A percentile compares a stretch with the other conserved stretches of the same genome.
These are phyloP conservation scores for Amanita exitialis DNA, from an alignment of 768 basidiomycete genomes.

Conservation along the genomic window DNA sequence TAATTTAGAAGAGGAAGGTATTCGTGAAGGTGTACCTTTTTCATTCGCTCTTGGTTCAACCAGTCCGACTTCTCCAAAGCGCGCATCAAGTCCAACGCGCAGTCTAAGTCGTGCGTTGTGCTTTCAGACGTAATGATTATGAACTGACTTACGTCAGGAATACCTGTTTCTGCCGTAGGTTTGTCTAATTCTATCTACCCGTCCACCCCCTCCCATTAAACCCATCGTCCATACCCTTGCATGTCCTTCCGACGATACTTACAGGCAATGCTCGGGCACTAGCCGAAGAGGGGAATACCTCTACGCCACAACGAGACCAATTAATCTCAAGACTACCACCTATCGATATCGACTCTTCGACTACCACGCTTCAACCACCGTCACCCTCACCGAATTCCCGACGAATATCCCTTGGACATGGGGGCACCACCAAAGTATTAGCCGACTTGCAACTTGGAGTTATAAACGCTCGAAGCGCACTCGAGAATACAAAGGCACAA, in stretches of 20 bases:
- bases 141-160: constrained; percentile 35
- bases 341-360: constrained; percentile 25
- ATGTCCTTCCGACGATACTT: constrained; percentile 16
- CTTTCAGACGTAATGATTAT: constrained; percentile 10
- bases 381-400: constrained; percentile 37
- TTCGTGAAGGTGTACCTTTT: constrained; percentile 67
- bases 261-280: constrained; percentile 78
- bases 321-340: constrained; percentile 19
- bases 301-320: constrained; percentile 22
- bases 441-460: constrained; percentile 84
- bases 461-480: constrained; percentile 62
- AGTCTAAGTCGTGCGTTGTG: constrained; percentile 65
- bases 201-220: constrained; percentile 13
- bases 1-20: constrained; percentile 38
- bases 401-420: constrained; percentile 57
- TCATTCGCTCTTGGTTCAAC: constrained; percentile 33
- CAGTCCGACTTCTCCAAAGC: constrained; percentile 32
- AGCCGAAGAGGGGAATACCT: constrained; percentile 57
- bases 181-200: constrained; percentile 22
- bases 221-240: constrained; percentile 12
- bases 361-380: constrained; percentile 32
- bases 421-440: constrained; percentile 80
- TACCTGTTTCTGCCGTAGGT: constrained; percentile 75
- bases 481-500: constrained; percentile 83
- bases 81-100: constrained; percentile 62